A percentile compares a stretch with the other conserved stretches of the same genome.
Conservation (phyloP, 2,329 filamentous ascomycete genomes). For the Fonsecaea multimorphosa region DNA sequence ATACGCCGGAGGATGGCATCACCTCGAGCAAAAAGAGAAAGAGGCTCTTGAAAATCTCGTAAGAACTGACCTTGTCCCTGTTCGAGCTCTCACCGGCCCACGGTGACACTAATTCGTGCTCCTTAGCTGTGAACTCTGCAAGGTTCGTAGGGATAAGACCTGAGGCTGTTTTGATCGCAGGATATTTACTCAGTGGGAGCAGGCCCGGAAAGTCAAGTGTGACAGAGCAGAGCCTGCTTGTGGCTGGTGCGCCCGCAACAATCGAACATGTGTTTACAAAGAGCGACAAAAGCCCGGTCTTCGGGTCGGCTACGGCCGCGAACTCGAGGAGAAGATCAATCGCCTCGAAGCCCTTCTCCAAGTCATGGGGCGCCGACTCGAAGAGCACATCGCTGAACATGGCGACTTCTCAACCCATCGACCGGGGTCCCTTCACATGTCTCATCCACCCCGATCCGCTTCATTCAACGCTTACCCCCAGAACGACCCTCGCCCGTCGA, state of each 20-base stretch:
- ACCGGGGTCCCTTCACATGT: conserved; percentile 25
- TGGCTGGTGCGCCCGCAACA: conserved; percentile 73
- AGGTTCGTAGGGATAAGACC: conserved; percentile 39
- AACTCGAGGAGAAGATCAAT: conserved; percentile 64
- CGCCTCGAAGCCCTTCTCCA: conserved; percentile 54
- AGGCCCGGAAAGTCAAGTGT: conserved; percentile 43
- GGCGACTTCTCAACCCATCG: conserved; percentile 25
- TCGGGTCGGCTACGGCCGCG: conserved; percentile 66
- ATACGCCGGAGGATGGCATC: conserved; percentile 20
- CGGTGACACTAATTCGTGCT: neutral
- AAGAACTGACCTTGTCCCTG: conserved; percentile 5
- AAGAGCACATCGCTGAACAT: conserved; percentile 39
- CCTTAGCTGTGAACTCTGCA: conserved; percentile 52
- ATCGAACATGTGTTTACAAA: conserved; percentile 70
- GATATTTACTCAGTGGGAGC: neutral
- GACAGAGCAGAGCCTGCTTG: conserved; percentile 65
- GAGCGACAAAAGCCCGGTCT: conserved; percentile 73
- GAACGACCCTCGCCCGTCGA: conserved; percentile 32
- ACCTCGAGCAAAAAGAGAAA: conserved; percentile 59
- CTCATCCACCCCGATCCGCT: conserved; percentile 18
- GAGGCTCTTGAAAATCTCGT: conserved; percentile 51
- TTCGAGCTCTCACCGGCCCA: neutral
- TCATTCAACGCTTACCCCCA: conserved; percentile 25
- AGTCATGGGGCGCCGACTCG: conserved; percentile 37
- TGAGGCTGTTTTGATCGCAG: neutral